Percentiles rank a stretch among this genome's conserved stretches.
phyloP scores from a whole-genome alignment of 805 yeast species.

The Metschnikowia similis region DNA sequence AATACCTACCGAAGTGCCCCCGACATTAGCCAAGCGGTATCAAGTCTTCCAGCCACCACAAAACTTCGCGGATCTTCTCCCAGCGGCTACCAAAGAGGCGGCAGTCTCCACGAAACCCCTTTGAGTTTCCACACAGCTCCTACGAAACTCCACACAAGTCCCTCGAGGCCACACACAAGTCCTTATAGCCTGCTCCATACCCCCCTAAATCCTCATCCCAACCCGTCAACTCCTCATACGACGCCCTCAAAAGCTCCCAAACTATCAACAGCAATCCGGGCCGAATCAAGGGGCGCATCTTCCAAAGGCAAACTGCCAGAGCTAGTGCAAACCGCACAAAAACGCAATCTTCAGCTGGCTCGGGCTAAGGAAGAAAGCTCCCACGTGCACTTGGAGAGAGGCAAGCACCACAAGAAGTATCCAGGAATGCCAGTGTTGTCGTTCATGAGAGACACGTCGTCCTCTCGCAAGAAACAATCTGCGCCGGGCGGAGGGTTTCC shows the following conservation, averaged over 20 bases:
- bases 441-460: slow-evolving; percentile 39
- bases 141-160: slow-evolving; percentile 4
- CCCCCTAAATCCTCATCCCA: slow-evolving; percentile 11
- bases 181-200: slow-evolving; percentile 18
- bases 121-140: slow-evolving; percentile 20
- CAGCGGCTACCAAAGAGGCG: too few species aligned
- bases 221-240: not conserved
- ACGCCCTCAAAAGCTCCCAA: slow-evolving; percentile 20
- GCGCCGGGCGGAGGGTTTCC: not conserved
- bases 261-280: slow-evolving; percentile 21
- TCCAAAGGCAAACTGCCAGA: slow-evolving; percentile 1
- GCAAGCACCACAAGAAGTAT: slow-evolving; percentile 6
- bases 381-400: slow-evolving; percentile 1
- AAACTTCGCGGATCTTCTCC: too few species aligned
- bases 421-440: slow-evolving; percentile 23
- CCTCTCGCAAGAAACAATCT: slow-evolving; percentile 31
- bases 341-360: slow-evolving; percentile 12
- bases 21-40: too few species aligned
- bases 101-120: slow-evolving; percentile 1
- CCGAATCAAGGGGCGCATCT: slow-evolving; percentile 14
- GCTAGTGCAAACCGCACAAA: slow-evolving; percentile 5
- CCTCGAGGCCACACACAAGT: not conserved
- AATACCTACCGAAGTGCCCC: too few species aligned
- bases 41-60: too few species aligned
- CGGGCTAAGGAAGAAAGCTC: slow-evolving; percentile 2